phyloP scores from a whole-genome alignment of 2,329 filamentous ascomycete genomes.

The Ophiocordyceps camponoti-floridani region DNA sequence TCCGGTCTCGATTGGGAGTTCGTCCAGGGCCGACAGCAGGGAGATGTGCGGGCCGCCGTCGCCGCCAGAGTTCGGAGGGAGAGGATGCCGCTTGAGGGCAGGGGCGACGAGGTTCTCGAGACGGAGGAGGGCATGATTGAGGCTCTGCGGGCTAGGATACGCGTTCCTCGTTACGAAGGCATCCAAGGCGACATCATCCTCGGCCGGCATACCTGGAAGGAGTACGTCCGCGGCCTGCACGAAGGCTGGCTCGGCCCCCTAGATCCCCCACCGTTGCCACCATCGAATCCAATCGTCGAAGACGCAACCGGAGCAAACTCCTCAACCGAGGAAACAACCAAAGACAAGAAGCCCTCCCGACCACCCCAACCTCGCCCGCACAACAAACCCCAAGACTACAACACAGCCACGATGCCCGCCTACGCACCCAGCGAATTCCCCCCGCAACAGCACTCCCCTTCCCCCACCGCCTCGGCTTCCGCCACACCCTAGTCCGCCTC shows the following conservation, averaged over 20 bases:
- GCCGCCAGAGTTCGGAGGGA: conserved; percentile 71
- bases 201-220: conserved; percentile 89
- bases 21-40: conserved; percentile 76
- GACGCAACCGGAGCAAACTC: conserved; percentile 15
- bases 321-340: conserved; percentile 14
- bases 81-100: conserved; percentile 38
- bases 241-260: conserved; percentile 92
- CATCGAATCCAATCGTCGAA: conserved; percentile 5
- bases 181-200: conserved; percentile 73
- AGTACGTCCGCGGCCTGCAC: conserved; percentile 83
- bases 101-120: conserved; percentile 27
- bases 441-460: conserved; percentile 58
- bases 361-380: conserved; percentile 53
- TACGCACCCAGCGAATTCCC: conserved; percentile 47
- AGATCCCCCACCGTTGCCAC: conserved; percentile 32
- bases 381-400: conserved; percentile 57
- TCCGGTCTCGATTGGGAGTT: conserved; percentile 94
- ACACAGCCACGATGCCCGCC: conserved; percentile 42
- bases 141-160: conserved; percentile 44
- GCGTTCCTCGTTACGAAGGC: conserved; percentile 54
- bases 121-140: conserved; percentile 38
- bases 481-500: conserved; percentile 72
- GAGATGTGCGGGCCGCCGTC: conserved; percentile 75
- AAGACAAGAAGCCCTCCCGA: conserved; percentile 33
- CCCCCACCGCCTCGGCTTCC: conserved; percentile 83